These are phyloP conservation scores for Myxozyma geophila DNA, from an alignment of 805 yeast species.

Conservation along the genomic window DNA sequence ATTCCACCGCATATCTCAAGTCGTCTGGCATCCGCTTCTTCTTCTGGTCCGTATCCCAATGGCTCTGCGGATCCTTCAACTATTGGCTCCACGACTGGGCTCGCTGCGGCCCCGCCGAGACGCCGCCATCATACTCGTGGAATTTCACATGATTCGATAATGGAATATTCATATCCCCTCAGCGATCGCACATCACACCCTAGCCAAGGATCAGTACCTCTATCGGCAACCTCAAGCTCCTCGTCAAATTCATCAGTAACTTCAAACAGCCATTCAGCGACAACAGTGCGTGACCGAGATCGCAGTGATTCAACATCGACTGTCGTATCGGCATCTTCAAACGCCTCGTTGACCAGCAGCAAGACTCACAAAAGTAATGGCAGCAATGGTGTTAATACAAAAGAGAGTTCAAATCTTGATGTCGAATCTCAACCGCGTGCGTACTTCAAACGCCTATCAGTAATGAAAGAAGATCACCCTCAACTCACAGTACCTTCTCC, in stretches of 20 bases:
- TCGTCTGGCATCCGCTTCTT: conserved; percentile 3
- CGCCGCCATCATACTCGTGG: conserved; percentile 37
- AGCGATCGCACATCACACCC: conserved; percentile 3
- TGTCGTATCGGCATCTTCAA: conserved; percentile 3
- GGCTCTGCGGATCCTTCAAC: background rate
- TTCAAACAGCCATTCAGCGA: conserved; percentile 7
- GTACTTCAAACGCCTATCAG: conserved; percentile 39
- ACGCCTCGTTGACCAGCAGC: background rate
- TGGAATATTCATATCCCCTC: conserved; percentile 20
- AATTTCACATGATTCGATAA: conserved; percentile 37
- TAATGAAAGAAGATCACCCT: conserved; percentile 29
- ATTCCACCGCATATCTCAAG: conserved; percentile 7
- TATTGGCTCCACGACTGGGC: background rate
- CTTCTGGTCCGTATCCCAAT: background rate
- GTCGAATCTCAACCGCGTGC: conserved; percentile 37
- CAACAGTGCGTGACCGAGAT: background rate
- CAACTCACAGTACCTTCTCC: conserved; percentile 18
- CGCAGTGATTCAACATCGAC: conserved; percentile 4
- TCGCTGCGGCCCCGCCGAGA: conserved; percentile 8
- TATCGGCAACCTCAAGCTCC: conserved; percentile 2
- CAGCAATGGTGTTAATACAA: background rate
- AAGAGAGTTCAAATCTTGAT: conserved; percentile 7
- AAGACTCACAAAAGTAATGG: conserved; percentile 15
- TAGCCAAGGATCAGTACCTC: background rate
- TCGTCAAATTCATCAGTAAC: conserved; percentile 8